Percentiles rank a stretch among this genome's conserved stretches.
phyloP scores from a whole-genome alignment of 2,329 filamentous ascomycete genomes.

The Samsoniella hepiali region DNA sequence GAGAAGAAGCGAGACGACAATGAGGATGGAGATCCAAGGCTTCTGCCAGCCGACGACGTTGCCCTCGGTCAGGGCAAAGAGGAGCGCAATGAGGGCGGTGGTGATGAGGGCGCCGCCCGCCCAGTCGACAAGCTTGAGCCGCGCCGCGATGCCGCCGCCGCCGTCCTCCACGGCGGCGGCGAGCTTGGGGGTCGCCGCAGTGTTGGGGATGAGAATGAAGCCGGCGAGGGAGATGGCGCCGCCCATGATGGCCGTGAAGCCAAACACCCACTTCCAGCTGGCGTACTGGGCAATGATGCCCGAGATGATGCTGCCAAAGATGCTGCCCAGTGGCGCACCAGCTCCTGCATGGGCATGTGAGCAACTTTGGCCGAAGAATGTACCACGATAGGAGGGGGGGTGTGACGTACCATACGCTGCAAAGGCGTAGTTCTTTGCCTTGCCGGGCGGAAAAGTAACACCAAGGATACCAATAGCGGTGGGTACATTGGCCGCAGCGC shows the following conservation, averaged over 20 bases:
- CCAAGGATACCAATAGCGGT: slow-evolving; percentile 69
- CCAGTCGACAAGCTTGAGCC: slow-evolving; percentile 58
- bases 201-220: slow-evolving; percentile 55
- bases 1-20: slow-evolving; percentile 56
- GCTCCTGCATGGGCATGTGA: slow-evolving; percentile 41
- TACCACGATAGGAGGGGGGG: neutral
- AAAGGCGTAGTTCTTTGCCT: slow-evolving; percentile 69
- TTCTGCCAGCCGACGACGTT: slow-evolving; percentile 66
- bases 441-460: slow-evolving; percentile 63
- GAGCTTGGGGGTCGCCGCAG: neutral
- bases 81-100: slow-evolving; percentile 55
- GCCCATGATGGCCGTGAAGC: slow-evolving; percentile 58
- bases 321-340: slow-evolving; percentile 60
- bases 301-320: slow-evolving; percentile 62
- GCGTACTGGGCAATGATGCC: slow-evolving; percentile 62
- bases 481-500: slow-evolving; percentile 66
- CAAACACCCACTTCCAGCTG: slow-evolving; percentile 67
- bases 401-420: slow-evolving; percentile 51
- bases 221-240: slow-evolving; percentile 54
- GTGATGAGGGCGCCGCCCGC: slow-evolving; percentile 63
- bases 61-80: slow-evolving; percentile 66
- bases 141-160: slow-evolving; percentile 26
- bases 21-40: slow-evolving; percentile 58
- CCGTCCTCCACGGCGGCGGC: slow-evolving; percentile 12
- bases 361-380: neutral